Conservation (phyloP, 305 asterid genomes). For the Plantago coronopus region DNA sequence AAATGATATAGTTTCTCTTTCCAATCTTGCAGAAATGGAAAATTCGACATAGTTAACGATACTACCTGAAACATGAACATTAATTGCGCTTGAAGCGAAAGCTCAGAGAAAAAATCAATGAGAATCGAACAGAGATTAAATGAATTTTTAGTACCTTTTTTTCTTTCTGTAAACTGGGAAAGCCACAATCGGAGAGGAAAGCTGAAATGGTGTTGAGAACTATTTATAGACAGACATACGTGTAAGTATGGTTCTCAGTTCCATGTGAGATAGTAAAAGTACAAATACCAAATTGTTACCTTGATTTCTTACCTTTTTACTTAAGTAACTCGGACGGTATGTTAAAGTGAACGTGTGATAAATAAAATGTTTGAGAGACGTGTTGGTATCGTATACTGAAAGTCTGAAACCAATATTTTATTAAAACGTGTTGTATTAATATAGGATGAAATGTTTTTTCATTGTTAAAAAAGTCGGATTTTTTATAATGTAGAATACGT, state of each 20-base stretch:
- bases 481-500: too few species aligned
- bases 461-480: too few species aligned
- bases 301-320: too few species aligned
- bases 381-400: too few species aligned
- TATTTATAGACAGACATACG: background rate
- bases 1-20: conserved; percentile 17
- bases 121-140: background rate
- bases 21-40: conserved; percentile 17
- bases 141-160: too few species aligned
- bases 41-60: background rate
- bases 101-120: background rate
- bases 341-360: too few species aligned
- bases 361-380: too few species aligned
- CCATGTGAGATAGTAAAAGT: conserved; percentile 3
- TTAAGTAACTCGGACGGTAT: too few species aligned
- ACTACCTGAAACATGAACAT: conserved; percentile 25
- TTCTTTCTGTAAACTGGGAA: background rate
- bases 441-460: too few species aligned
- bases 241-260: background rate
- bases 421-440: too few species aligned
- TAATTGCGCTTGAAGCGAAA: too few species aligned
- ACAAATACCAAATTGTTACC: background rate
- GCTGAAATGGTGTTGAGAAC: background rate
- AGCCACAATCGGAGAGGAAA: conserved; percentile 8
- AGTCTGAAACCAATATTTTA: too few species aligned